phyloP scores from a whole-genome alignment of 192 early-diverging fungal species.

The Phycomyces blakesleeanus region DNA sequence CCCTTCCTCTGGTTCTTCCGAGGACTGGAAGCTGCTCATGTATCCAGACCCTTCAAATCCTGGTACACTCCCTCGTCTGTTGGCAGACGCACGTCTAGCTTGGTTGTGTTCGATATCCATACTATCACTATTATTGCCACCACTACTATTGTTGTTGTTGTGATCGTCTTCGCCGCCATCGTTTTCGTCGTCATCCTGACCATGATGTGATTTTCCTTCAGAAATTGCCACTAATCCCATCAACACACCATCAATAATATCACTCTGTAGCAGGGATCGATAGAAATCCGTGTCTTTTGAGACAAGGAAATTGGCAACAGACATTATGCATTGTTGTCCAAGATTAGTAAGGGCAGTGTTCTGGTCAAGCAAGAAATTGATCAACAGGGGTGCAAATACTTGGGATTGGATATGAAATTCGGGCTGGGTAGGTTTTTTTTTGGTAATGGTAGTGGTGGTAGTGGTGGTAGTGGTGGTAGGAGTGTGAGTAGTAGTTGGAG shows the following conservation, averaged over 20 bases:
- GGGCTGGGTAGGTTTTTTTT: background rate
- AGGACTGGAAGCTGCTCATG: background rate
- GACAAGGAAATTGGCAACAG: constrained; percentile 39
- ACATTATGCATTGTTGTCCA: constrained; percentile 41
- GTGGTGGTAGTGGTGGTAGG: too few species aligned
- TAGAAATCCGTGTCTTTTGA: constrained; percentile 1
- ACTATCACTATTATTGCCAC: background rate
- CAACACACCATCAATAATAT: constrained; percentile 50
- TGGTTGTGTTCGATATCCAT: background rate
- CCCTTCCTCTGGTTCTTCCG: constrained; percentile 31
- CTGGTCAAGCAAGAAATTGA: constrained; percentile 49
- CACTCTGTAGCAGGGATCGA: constrained; percentile 23
- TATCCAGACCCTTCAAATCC: constrained; percentile 15
- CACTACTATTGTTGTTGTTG: background rate
- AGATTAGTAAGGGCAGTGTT: constrained; percentile 46
- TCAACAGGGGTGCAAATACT: constrained; percentile 44
- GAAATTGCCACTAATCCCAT: constrained; percentile 37
- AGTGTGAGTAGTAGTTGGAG: too few species aligned
- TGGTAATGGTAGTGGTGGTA: too few species aligned
- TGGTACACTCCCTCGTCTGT: constrained; percentile 6
- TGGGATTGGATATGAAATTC: constrained; percentile 31
- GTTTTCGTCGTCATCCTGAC: constrained; percentile 11
- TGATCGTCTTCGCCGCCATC: too few species aligned
- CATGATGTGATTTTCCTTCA: constrained; percentile 14
- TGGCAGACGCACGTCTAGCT: constrained; percentile 17